Percentiles rank a stretch among this genome's conserved stretches.
These are phyloP conservation scores for Agarophyton chilense DNA, from an alignment of 23 red algal species.

Conservation along the genomic window DNA sequence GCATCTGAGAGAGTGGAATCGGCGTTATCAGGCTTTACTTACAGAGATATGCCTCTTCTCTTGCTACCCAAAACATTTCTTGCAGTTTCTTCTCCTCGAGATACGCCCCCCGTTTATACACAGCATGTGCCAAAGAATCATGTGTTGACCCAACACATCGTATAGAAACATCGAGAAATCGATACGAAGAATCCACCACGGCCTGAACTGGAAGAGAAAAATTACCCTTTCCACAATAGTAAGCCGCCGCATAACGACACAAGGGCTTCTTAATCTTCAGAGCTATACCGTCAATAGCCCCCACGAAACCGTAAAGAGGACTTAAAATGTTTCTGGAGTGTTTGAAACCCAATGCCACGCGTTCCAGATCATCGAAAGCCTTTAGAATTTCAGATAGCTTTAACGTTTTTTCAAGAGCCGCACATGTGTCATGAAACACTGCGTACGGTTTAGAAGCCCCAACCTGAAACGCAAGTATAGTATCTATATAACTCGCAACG, in stretches of 20 bases:
- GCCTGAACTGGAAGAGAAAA: neutral
- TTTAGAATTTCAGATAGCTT: too few species aligned
- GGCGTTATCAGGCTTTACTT: neutral
- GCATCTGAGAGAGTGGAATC: neutral
- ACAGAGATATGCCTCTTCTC: neutral
- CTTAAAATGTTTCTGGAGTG: neutral
- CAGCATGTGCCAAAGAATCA: neutral
- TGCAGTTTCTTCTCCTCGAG: neutral
- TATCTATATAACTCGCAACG: too few species aligned
- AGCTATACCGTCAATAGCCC: neutral
- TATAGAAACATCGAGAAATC: neutral
- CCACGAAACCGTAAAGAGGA: neutral
- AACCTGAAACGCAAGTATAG: too few species aligned
- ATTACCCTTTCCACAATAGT: neutral
- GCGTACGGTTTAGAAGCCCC: too few species aligned
- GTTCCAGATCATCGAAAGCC: too few species aligned
- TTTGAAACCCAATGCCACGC: neutral
- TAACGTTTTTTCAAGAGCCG: too few species aligned
- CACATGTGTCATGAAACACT: too few species aligned
- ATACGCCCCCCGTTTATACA: neutral
- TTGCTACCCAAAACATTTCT: neutral
- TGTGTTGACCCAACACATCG: neutral
- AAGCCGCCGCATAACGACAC: neutral
- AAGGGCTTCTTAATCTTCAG: neutral
- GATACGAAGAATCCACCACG: neutral